Conservation (phyloP, 2,329 filamentous ascomycete species). For the Neonectria sp. region DNA sequence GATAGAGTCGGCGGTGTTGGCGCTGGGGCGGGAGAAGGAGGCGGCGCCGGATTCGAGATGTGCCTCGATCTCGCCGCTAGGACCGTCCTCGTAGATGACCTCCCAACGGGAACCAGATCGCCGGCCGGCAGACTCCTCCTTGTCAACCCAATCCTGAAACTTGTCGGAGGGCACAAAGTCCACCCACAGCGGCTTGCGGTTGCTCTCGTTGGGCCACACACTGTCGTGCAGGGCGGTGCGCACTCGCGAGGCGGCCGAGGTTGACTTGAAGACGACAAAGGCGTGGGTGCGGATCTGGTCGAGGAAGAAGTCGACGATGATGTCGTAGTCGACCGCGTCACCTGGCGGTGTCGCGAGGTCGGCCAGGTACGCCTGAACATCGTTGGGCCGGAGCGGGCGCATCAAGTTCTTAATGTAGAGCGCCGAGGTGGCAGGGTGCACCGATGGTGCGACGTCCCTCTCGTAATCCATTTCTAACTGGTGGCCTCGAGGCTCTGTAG, state of each 20-base stretch:
- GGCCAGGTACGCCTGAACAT: conserved; percentile 78
- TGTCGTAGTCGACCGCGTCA: conserved; percentile 65
- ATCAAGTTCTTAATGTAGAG: conserved; percentile 94
- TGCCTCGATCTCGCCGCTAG: conserved; percentile 69
- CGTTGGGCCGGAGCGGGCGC: conserved; percentile 81
- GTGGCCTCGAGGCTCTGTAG: conserved; percentile 27
- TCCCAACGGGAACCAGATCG: conserved; percentile 74
- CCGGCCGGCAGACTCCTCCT: conserved; percentile 69
- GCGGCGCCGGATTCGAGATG: conserved; percentile 59
- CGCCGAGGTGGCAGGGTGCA: conserved; percentile 81
- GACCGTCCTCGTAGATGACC: conserved; percentile 75
- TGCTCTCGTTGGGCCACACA: conserved; percentile 90
- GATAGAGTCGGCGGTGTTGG: conserved; percentile 52
- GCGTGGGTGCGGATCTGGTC: conserved; percentile 92
- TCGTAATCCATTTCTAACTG: conserved; percentile 52
- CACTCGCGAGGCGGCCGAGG: conserved; percentile 81
- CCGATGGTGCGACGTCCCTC: conserved; percentile 65
- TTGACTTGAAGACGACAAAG: conserved; percentile 80
- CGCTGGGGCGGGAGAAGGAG: conserved; percentile 37
- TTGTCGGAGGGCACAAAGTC: conserved; percentile 89
- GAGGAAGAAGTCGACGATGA: conserved; percentile 80
- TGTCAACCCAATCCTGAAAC: conserved; percentile 80
- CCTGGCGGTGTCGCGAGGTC: conserved; percentile 75
- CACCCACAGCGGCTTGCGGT: conserved; percentile 86
- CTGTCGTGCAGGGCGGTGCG: conserved; percentile 82